Evolutionary conservation across 306 rosid genomes (phyloP).

Genomic region (Pterocarpus macrocarpus): DNA sequence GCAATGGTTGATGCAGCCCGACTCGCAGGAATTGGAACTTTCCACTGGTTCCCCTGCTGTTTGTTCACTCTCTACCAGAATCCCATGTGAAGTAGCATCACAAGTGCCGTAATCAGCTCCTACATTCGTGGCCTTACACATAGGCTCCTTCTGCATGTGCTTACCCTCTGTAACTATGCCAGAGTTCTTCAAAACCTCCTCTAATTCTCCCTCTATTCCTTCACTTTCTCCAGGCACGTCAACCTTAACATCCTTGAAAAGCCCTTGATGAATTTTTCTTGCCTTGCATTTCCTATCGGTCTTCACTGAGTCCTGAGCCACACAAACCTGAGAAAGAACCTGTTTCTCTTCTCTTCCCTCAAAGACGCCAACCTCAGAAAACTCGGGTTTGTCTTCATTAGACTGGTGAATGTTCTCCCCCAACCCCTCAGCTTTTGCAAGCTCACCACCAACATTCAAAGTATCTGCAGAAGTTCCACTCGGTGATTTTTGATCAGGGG

Average conservation of each 20-base stretch:
- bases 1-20: slow-evolving; percentile 25
- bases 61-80: slow-evolving; percentile 47
- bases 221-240: slow-evolving; percentile 16
- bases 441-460: slow-evolving; percentile 19
- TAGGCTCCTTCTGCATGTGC: slow-evolving; percentile 12
- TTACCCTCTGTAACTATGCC: background rate
- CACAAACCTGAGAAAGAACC: slow-evolving; percentile 14
- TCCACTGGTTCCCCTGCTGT: slow-evolving; percentile 37
- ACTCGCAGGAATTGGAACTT: slow-evolving; percentile 24
- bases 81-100: slow-evolving; percentile 33
- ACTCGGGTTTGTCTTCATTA: slow-evolving; percentile 13
- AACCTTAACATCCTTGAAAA: slow-evolving; percentile 37
- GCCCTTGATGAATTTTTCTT: slow-evolving; percentile 6
- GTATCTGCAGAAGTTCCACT: slow-evolving; percentile 25
- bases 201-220: slow-evolving; percentile 17
- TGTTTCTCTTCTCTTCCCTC: slow-evolving; percentile 40
- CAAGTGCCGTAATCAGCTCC: slow-evolving; percentile 23
- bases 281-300: slow-evolving; percentile 17
- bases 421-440: slow-evolving; percentile 30
- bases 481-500: slow-evolving; percentile 26
- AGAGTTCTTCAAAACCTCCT: slow-evolving; percentile 9
- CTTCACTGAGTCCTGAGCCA: slow-evolving; percentile 33
- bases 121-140: slow-evolving; percentile 10
- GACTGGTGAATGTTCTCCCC: slow-evolving; percentile 6
- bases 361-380: slow-evolving; percentile 24